Evolutionary conservation across 768 basidiomycete genomes (phyloP).

Genomic region (Boletus rubroflammeus): DNA sequence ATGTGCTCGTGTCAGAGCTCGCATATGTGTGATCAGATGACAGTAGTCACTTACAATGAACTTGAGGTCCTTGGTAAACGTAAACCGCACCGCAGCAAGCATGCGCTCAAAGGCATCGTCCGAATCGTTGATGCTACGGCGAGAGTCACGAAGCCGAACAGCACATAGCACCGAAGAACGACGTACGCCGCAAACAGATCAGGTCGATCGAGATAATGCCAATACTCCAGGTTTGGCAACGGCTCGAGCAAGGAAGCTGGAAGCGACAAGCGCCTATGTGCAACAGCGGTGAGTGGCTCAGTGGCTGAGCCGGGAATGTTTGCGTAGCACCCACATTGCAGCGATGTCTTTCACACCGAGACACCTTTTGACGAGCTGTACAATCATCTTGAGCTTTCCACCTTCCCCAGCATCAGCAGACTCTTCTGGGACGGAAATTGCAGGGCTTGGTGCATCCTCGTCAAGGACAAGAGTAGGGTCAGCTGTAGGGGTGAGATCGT

Average conservation of each 20-base stretch:
- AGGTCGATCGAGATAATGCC: slow-evolving; percentile 89
- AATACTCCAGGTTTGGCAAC: slow-evolving; percentile 94
- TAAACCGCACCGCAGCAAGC: slow-evolving; percentile 85
- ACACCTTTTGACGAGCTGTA: slow-evolving; percentile 86
- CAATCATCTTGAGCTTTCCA: slow-evolving; percentile 90
- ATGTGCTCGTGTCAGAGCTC: slow-evolving; percentile 2
- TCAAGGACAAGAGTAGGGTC: slow-evolving; percentile 28
- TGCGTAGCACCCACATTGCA: slow-evolving; percentile 61
- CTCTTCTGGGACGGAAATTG: slow-evolving; percentile 73
- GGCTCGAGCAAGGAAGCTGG: slow-evolving; percentile 93
- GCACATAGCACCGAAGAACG: not conserved
- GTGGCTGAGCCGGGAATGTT: not conserved
- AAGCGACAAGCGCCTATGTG: slow-evolving; percentile 77
- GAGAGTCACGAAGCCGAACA: not conserved
- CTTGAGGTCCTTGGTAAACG: slow-evolving; percentile 92
- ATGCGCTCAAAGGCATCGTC: slow-evolving; percentile 92
- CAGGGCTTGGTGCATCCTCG: slow-evolving; percentile 50
- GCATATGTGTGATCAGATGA: not conserved
- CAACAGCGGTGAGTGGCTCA: slow-evolving; percentile 14
- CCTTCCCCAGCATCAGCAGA: slow-evolving; percentile 74
- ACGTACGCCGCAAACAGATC: slow-evolving; percentile 90
- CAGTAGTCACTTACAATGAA: slow-evolving; percentile 59
- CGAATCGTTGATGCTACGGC: slow-evolving; percentile 81
- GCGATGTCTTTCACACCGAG: slow-evolving; percentile 95
- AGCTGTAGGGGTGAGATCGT: slow-evolving; percentile 6